Evolutionary conservation across 2,329 filamentous ascomycete genomes (phyloP).

Genomic region (Lachnellula hyalina): DNA sequence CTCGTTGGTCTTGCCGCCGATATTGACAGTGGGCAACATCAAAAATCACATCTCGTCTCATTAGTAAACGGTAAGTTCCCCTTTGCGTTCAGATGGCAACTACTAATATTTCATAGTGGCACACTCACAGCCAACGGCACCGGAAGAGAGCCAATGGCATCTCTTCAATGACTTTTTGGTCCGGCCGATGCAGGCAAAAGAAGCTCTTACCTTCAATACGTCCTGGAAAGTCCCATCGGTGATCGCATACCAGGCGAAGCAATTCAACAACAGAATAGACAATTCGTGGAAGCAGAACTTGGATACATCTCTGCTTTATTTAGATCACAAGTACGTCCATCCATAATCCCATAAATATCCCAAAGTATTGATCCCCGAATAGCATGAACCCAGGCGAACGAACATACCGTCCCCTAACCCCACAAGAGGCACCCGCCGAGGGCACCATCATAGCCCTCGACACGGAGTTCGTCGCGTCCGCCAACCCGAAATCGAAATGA

Average conservation of each 20-base stretch:
- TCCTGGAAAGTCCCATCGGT: conserved; percentile 92
- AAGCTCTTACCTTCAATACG: conserved; percentile 84
- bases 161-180: conserved; percentile 97
- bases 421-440: conserved; percentile 61
- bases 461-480: conserved; percentile 95
- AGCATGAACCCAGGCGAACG: conserved; percentile 42
- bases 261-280: conserved; percentile 76
- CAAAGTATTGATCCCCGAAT: conserved; percentile 13
- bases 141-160: conserved; percentile 74
- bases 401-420: conserved; percentile 56
- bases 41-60: conserved; percentile 86
- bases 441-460: conserved; percentile 82
- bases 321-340: conserved; percentile 51
- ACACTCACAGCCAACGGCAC: conserved; percentile 56
- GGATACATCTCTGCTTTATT: conserved; percentile 79
- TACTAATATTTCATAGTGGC: conserved; percentile 44
- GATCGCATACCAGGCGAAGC: conserved; percentile 77
- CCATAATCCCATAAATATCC: neutral
- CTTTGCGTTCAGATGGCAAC: neutral
- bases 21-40: conserved; percentile 77
- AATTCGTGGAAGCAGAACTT: conserved; percentile 79
- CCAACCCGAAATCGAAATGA: conserved; percentile 92
- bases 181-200: conserved; percentile 68
- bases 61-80: conserved; percentile 71
- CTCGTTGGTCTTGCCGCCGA: conserved; percentile 85